Base-by-base conservation (phyloP, 1,284 basidiomycete genomes). In the Cystobasidium sp. region DNA sequence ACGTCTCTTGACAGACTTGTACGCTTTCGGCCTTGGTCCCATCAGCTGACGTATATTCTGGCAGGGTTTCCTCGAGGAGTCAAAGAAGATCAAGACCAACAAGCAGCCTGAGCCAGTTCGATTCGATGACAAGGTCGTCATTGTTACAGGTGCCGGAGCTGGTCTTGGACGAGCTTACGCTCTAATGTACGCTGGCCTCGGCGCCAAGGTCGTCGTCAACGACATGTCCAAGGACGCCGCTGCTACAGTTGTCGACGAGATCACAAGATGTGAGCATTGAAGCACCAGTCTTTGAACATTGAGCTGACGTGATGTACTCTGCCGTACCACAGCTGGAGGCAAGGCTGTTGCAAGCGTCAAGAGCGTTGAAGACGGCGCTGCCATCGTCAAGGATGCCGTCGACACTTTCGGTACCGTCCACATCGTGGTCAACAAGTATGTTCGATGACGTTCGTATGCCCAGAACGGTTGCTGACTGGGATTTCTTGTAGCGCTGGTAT, bases 171-270 rank as follows among this genome's bases (percentile, higher is more conserved):
- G 94, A 59, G 88, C 89, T 5, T 97, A 99, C 82, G 92, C 97
- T 0, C 85, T 90, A 73, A 92, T 97, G 90, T 99, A 92, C 80
- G 93, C 87, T 53, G 89, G 88, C 76, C 87, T 95, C 5, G 97
- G 97, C 43, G 96, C 94, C 24, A 98, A 97, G 80, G 92, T 99
- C 46, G 92, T 99, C 53, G 89, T 99, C 75, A 99, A 99, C 83
- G 97, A 99, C 81, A 90, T 99, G 73, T 92, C 58, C 62, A 75
- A 76, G 74, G 78, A 74, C 20, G 87, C 81, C 90, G 92, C 90
- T 73, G 73, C 85, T 53, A 51, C 39, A 39, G 37, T 68, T 14
- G 68, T 68, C 24, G 56, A 43, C n/a, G 71, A 61, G 47, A 64
- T 46, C 46, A 37, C 47, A 16, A 6, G 47, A 37, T 47, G n/a